Evolutionary conservation across 306 rosid species (phyloP).

Genomic region (Ochetophila trinervis): DNA sequence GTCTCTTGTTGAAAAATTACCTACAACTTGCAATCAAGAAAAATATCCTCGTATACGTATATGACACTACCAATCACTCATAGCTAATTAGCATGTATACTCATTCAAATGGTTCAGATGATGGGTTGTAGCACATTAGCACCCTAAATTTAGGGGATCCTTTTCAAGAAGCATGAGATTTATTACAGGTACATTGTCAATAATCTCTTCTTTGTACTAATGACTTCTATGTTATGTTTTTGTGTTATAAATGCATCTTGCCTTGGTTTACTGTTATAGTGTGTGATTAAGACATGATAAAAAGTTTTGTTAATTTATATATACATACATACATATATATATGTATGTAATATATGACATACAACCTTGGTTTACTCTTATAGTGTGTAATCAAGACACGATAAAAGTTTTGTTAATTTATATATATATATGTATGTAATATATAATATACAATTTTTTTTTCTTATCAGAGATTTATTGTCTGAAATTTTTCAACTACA

Average conservation of each 20-base stretch:
- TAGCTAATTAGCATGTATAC: slow-evolving; percentile 88
- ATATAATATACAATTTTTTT: too few species aligned
- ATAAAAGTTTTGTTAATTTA: too few species aligned
- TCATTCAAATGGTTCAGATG: slow-evolving; percentile 65
- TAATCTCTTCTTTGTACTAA: neutral
- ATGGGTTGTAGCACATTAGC: slow-evolving; percentile 60
- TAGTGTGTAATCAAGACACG: too few species aligned
- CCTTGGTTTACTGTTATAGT: slow-evolving; percentile 1
- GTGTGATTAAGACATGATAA: too few species aligned
- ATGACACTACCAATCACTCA: slow-evolving; percentile 76
- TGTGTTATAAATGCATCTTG: slow-evolving; percentile 1
- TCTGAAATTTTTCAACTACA: too few species aligned
- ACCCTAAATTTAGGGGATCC: slow-evolving; percentile 92
- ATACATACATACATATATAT: too few species aligned
- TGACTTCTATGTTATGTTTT: slow-evolving; percentile 1
- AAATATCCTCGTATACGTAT: slow-evolving; percentile 81
- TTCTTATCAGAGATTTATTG: too few species aligned
- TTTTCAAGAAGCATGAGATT: slow-evolving; percentile 90
- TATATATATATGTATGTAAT: too few species aligned
- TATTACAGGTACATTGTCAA: slow-evolving; percentile 79
- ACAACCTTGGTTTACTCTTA: too few species aligned
- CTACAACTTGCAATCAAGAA: slow-evolving; percentile 96
- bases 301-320: too few species aligned
- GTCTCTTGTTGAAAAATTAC: slow-evolving; percentile 93
- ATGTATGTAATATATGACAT: too few species aligned